These are phyloP conservation scores for Hysterangium stoloniferum DNA, from an alignment of 768 basidiomycete genomes.

Conservation along the genomic window DNA sequence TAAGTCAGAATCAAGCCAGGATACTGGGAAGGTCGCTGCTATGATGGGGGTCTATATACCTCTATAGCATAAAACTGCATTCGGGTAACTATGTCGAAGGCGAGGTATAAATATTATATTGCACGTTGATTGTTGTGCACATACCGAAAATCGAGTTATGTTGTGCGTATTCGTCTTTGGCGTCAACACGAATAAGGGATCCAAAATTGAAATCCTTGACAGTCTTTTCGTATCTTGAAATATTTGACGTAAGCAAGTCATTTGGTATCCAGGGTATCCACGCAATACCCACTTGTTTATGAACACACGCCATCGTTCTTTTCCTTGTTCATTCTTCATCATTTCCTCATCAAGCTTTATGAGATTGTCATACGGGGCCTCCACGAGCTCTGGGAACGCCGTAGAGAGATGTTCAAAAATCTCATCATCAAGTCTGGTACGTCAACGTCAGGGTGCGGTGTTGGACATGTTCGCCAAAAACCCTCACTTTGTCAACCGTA, in stretches of 20 bases:
- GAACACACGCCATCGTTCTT: slow-evolving; percentile 87
- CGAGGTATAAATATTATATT: slow-evolving; percentile 5
- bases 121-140: slow-evolving; percentile 16
- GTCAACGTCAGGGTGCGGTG: slow-evolving; percentile 9
- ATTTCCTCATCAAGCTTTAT: slow-evolving; percentile 74
- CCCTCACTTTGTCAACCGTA: slow-evolving; percentile 75
- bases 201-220: slow-evolving; percentile 96
- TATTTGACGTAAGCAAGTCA: neutral
- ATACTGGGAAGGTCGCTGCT: neutral
- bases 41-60: slow-evolving; percentile 31
- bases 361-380: slow-evolving; percentile 33
- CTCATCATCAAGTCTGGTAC: slow-evolving; percentile 76
- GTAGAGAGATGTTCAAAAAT: slow-evolving; percentile 71
- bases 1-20: slow-evolving; percentile 10
- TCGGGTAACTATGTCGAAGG: slow-evolving; percentile 43
- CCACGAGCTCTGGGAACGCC: slow-evolving; percentile 71
- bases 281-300: slow-evolving; percentile 50
- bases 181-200: slow-evolving; percentile 80
- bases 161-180: slow-evolving; percentile 77
- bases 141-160: slow-evolving; percentile 90
- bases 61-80: slow-evolving; percentile 95
- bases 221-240: slow-evolving; percentile 75
- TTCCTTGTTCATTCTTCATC: slow-evolving; percentile 85
- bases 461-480: slow-evolving; percentile 8
- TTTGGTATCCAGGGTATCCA: neutral